These are phyloP conservation scores for Thecaphora thlaspeos DNA, from an alignment of 1,284 basidiomycete genomes.

Conservation along the genomic window DNA sequence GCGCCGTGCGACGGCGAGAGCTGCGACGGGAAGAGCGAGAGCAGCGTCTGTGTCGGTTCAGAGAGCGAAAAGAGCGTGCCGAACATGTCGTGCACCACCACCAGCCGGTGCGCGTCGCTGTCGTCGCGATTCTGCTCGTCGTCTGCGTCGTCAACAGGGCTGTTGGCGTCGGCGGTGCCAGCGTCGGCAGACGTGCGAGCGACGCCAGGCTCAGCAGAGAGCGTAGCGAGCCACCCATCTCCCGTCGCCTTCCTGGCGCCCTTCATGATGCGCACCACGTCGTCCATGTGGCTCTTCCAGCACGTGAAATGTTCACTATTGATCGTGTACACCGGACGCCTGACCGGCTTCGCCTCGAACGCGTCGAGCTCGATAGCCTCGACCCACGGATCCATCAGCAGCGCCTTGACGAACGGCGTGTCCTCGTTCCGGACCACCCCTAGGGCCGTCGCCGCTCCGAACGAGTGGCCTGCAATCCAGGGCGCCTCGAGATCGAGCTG, in stretches of 20 bases:
- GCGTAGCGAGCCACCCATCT: conserved; percentile 35
- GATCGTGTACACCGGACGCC: conserved; percentile 44
- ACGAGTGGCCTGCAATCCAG: conserved; percentile 45
- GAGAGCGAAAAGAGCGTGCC: conserved; percentile 43
- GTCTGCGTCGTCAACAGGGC: too few relatives aligned
- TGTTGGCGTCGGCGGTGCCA: too few relatives aligned
- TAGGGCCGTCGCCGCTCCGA: conserved; percentile 40
- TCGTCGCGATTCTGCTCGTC: too few relatives aligned
- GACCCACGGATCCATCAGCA: conserved; percentile 44
- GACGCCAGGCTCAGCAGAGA: conserved; percentile 40
- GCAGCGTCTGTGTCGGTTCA: conserved; percentile 32
- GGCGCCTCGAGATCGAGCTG: conserved; percentile 24
- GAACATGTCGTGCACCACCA: conserved; percentile 51
- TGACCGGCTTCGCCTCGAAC: conserved; percentile 13
- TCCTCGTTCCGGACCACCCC: conserved; percentile 19
- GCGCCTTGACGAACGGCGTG: conserved; percentile 27
- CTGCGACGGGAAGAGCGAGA: conserved; percentile 30
- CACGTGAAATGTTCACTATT: conserved; percentile 48
- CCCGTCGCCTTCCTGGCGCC: conserved; percentile 17
- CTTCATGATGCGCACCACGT: conserved; percentile 24
- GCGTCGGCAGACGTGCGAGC: background rate
- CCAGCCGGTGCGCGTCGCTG: conserved; percentile 12
- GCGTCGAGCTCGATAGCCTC: conserved; percentile 29
- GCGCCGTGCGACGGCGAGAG: conserved; percentile 12
- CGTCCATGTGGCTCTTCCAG: conserved; percentile 43